Percentiles rank a stretch among this genome's conserved stretches.
These are phyloP conservation scores for Arxiozyma heterogenica DNA, from an alignment of 1,139 yeast species.

Conservation along the genomic window DNA sequence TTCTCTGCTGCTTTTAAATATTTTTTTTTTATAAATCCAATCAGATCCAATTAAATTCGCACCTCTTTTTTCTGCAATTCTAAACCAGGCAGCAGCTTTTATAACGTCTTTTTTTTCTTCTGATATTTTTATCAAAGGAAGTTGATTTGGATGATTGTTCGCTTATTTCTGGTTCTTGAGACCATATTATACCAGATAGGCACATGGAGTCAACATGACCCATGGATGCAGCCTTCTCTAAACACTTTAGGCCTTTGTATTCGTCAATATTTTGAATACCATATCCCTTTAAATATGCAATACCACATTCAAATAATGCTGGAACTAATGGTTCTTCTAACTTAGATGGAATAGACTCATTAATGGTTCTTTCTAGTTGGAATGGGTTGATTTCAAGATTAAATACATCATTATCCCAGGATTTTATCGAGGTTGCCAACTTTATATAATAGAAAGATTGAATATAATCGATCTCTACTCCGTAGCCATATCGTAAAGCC, in stretches of 20 bases:
- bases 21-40: slow-evolving; percentile 69
- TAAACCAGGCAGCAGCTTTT: slow-evolving; percentile 64
- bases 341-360: slow-evolving; percentile 18
- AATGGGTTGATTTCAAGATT: slow-evolving; percentile 30
- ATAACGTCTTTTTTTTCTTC: slow-evolving; percentile 51
- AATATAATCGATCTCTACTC: slow-evolving; percentile 50
- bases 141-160: slow-evolving; percentile 30
- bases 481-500: slow-evolving; percentile 63
- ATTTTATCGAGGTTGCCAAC: slow-evolving; percentile 35
- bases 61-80: slow-evolving; percentile 60
- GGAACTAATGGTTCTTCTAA: slow-evolving; percentile 32
- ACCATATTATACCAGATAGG: slow-evolving; percentile 64
- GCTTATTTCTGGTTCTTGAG: slow-evolving; percentile 32
- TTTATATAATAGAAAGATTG: slow-evolving; percentile 57
- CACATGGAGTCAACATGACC: slow-evolving; percentile 67
- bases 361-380: slow-evolving; percentile 15
- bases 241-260: slow-evolving; percentile 45
- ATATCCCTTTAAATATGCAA: slow-evolving; percentile 49
- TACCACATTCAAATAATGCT: slow-evolving; percentile 54
- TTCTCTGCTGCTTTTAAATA: slow-evolving; percentile 34
- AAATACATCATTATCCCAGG: slow-evolving; percentile 22
- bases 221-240: slow-evolving; percentile 59
- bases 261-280: slow-evolving; percentile 48
- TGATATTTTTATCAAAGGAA: slow-evolving; percentile 11
- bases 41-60: slow-evolving; percentile 58